Conservation (phyloP, 2,329 filamentous ascomycete species). For the Remersonia thermophila region DNA sequence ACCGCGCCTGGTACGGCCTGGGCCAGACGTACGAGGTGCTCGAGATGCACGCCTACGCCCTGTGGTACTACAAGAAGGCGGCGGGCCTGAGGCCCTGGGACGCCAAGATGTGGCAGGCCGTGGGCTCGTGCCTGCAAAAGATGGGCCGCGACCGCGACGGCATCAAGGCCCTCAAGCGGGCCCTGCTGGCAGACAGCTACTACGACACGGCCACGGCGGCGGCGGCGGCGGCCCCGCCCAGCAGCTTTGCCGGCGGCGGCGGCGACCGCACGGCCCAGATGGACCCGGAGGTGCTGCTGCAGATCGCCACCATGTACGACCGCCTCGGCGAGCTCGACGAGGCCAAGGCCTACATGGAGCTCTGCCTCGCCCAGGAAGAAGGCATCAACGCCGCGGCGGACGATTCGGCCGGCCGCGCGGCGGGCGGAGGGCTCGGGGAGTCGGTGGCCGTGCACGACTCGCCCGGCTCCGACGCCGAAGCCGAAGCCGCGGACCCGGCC, state of each 20-base stretch:
- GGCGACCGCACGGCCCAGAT: conserved; percentile 47
- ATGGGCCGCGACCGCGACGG: conserved; percentile 80
- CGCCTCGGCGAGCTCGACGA: conserved; percentile 64
- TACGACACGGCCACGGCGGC: conserved; percentile 51
- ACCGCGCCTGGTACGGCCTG: conserved; percentile 93
- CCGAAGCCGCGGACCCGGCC: conserved; percentile 21
- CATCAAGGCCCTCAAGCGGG: conserved; percentile 89
- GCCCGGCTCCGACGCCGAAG: conserved; percentile 26
- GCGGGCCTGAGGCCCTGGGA: conserved; percentile 90
- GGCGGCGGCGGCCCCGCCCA: conserved; percentile 19
- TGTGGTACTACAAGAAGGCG: conserved; percentile 96
- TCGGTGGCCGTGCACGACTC: conserved; percentile 45
- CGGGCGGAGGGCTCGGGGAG: conserved; percentile 29
- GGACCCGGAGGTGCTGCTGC: conserved; percentile 80
- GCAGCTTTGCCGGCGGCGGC: conserved; percentile 38
- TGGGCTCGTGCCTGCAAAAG: conserved; percentile 81
- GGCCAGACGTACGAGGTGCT: conserved; percentile 96
- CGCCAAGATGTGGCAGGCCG: conserved; percentile 97
- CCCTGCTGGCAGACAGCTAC: conserved; percentile 75
- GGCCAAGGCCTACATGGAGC: conserved; percentile 87
- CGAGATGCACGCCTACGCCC: conserved; percentile 92
- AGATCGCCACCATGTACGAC: conserved; percentile 86
- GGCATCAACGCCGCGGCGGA: conserved; percentile 38
- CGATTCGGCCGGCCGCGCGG: conserved; percentile 22
- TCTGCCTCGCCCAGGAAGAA: conserved; percentile 85